These are phyloP conservation scores for Xylariomycetidae sp. DNA, from an alignment of 2,329 filamentous ascomycete genomes.

Conservation along the genomic window DNA sequence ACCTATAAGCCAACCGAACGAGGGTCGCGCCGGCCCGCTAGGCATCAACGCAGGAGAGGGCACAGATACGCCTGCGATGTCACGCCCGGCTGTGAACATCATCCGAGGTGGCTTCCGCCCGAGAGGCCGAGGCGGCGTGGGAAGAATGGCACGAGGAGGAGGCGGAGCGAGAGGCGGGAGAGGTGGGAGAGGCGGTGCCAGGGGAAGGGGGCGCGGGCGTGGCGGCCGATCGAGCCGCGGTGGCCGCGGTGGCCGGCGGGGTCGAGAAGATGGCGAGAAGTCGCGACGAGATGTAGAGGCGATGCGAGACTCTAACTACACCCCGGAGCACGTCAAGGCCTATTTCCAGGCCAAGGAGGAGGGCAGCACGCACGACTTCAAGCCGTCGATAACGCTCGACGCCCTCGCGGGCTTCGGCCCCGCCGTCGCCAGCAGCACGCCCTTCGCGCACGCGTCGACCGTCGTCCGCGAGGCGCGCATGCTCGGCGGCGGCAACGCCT, in stretches of 20 bases:
- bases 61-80: too few species aligned
- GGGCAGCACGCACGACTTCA: slow-evolving; percentile 26
- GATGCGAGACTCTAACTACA: too few species aligned
- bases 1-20: too few species aligned
- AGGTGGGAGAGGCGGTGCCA: slow-evolving; percentile 3
- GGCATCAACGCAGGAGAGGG: background rate
- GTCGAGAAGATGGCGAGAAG: background rate
- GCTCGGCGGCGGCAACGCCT: slow-evolving; percentile 32
- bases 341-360: too few species aligned
- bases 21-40: too few species aligned
- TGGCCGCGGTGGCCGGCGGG: background rate
- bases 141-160: slow-evolving; percentile 6
- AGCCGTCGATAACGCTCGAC: slow-evolving; percentile 28
- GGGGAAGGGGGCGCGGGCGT: slow-evolving; percentile 6
- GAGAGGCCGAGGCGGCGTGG: slow-evolving; percentile 4
- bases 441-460: slow-evolving; percentile 27
- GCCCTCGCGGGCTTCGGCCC: slow-evolving; percentile 34
- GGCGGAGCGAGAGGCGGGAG: slow-evolving; percentile 4
- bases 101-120: slow-evolving; percentile 18
- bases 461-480: slow-evolving; percentile 34
- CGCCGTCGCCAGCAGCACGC: slow-evolving; percentile 28
- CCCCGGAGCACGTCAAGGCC: too few species aligned
- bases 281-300: background rate
- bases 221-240: slow-evolving; percentile 7
- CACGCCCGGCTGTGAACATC: slow-evolving; percentile 2